Conservation (phyloP, 2,329 filamentous ascomycete genomes). For the Colletotrichum tamarilloi region DNA sequence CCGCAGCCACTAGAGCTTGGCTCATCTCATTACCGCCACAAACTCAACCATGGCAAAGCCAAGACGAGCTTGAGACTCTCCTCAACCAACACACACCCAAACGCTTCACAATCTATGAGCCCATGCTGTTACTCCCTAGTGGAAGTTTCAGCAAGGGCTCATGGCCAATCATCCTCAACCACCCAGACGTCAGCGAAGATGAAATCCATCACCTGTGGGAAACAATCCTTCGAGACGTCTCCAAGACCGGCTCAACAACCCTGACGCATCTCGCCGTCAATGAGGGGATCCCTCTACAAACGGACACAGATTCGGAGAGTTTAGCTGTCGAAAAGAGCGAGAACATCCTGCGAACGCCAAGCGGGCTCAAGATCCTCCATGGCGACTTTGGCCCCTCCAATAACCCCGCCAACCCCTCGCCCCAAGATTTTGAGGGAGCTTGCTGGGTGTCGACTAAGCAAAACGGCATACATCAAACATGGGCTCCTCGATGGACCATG, state of each 20-base stretch:
- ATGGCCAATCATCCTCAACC: slow-evolving; percentile 53
- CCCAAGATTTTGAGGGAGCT: slow-evolving; percentile 70
- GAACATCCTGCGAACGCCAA: slow-evolving; percentile 81
- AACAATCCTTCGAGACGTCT: slow-evolving; percentile 59
- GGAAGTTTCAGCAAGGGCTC: slow-evolving; percentile 61
- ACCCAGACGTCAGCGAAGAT: slow-evolving; percentile 36
- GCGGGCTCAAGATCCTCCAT: slow-evolving; percentile 74
- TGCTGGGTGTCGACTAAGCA: slow-evolving; percentile 86
- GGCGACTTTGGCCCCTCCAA: slow-evolving; percentile 77
- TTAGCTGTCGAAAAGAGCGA: slow-evolving; percentile 48
- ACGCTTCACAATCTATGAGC: slow-evolving; percentile 70
- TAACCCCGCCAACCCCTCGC: slow-evolving; percentile 42
- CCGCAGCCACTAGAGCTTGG: slow-evolving; percentile 50
- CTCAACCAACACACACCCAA: slow-evolving; percentile 59
- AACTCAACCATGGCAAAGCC: slow-evolving; percentile 12
- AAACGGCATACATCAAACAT: slow-evolving; percentile 83
- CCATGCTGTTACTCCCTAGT: slow-evolving; percentile 69
- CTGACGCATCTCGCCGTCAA: slow-evolving; percentile 71
- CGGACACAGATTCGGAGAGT: slow-evolving; percentile 3
- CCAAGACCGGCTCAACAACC: slow-evolving; percentile 48
- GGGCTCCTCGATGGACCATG: slow-evolving; percentile 93
- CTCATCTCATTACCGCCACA: slow-evolving; percentile 40
- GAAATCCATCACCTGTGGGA: slow-evolving; percentile 56
- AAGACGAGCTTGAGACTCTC: slow-evolving; percentile 43
- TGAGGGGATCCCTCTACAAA: slow-evolving; percentile 67